phyloP scores from a whole-genome alignment of 148 eudicot genomes.

The Arbutus unedo region DNA sequence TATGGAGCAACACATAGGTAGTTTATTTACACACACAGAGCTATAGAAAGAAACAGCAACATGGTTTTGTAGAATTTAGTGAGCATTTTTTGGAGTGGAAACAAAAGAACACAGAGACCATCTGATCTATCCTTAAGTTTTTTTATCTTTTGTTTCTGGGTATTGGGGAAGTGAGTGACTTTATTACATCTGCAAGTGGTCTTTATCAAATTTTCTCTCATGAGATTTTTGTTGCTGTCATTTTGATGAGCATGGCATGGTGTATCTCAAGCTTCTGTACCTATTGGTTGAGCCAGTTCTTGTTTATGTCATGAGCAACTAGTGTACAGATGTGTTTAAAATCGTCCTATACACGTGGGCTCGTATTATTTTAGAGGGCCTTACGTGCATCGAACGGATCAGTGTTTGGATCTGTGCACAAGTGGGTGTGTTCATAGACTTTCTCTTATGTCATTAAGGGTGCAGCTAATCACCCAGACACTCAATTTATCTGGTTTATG shows the following conservation, averaged over 20 bases:
- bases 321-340: too few species aligned
- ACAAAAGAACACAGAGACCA: neutral
- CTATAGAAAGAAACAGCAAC: neutral
- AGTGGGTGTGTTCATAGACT: too few species aligned
- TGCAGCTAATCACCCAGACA: too few species aligned
- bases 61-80: neutral
- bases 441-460: too few species aligned
- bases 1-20: neutral
- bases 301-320: neutral
- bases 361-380: too few species aligned
- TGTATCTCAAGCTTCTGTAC: neutral
- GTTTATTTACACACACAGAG: neutral
- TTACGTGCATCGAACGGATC: too few species aligned
- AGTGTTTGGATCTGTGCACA: too few species aligned
- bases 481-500: neutral
- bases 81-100: neutral
- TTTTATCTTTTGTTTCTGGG: neutral
- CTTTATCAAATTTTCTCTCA: neutral
- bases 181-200: neutral
- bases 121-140: neutral
- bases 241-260: conserved; percentile 1
- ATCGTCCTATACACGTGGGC: too few species aligned
- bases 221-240: neutral
- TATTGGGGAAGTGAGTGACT: neutral
- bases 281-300: neutral